A percentile compares a stretch with the other conserved stretches of the same genome.
phyloP scores from a whole-genome alignment of 257 asterid genomes.

The Solanum tarapatanum region DNA sequence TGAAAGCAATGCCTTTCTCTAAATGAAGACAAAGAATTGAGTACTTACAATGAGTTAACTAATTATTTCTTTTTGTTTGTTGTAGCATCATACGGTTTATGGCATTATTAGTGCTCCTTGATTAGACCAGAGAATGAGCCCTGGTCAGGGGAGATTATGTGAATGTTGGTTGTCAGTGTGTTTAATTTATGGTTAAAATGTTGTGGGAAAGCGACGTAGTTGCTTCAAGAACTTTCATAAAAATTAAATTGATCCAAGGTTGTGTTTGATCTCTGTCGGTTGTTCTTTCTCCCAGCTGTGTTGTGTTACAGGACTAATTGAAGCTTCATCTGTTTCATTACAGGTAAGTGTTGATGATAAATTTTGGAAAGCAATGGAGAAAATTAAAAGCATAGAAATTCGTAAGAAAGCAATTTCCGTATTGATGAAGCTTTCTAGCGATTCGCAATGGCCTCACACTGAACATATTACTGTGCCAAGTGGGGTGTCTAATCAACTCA shows the following conservation, averaged over 20 bases:
- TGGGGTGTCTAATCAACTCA: conserved; percentile 10
- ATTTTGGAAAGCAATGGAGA: conserved; percentile 30
- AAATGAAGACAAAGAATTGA: background rate
- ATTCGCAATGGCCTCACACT: conserved; percentile 26
- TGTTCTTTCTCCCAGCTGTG: background rate
- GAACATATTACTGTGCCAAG: background rate
- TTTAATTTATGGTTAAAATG: background rate
- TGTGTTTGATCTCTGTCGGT: background rate
- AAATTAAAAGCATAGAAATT: conserved; percentile 6
- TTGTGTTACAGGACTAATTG: background rate
- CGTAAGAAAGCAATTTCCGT: conserved; percentile 24
- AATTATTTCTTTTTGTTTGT: background rate
- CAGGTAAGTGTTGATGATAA: conserved; percentile 31
- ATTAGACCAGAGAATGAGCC: background rate
- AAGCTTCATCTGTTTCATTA: background rate
- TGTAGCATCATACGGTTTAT: background rate
- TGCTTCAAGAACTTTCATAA: background rate
- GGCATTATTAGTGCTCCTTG: background rate
- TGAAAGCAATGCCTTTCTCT: background rate
- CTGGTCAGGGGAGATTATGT: background rate
- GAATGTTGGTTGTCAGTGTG: background rate
- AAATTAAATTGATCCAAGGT: background rate
- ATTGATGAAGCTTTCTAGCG: conserved; percentile 38
- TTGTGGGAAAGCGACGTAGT: background rate
- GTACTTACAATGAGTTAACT: background rate